A percentile compares a stretch with the other conserved stretches of the same genome.
These are phyloP conservation scores for Fusarium praegraminearum DNA, from an alignment of 2,329 filamentous ascomycete species.

Conservation along the genomic window DNA sequence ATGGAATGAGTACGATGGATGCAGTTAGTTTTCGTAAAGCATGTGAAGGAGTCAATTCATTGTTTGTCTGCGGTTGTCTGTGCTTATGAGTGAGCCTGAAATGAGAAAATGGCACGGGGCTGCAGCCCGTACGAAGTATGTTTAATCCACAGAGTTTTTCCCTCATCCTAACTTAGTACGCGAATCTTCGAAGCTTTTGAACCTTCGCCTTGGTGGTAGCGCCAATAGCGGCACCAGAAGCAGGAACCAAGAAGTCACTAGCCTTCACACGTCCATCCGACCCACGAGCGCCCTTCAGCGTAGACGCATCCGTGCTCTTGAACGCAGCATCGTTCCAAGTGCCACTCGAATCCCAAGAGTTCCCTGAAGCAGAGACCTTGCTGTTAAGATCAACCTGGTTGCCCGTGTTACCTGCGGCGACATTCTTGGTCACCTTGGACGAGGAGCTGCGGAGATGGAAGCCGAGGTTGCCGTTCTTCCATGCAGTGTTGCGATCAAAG, in stretches of 20 bases:
- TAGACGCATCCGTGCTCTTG: slow-evolving; percentile 51
- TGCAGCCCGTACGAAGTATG: background rate
- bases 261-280: slow-evolving; percentile 55
- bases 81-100: background rate
- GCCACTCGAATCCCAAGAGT: slow-evolving; percentile 57
- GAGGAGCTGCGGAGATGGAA: slow-evolving; percentile 43
- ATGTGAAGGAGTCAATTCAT: slow-evolving; percentile 8
- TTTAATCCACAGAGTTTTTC: background rate
- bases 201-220: slow-evolving; percentile 39
- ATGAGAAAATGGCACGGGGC: background rate
- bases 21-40: slow-evolving; percentile 5
- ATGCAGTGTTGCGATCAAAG: slow-evolving; percentile 59
- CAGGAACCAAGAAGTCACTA: slow-evolving; percentile 58
- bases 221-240: slow-evolving; percentile 45
- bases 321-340: slow-evolving; percentile 55
- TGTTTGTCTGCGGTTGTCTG: background rate
- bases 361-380: slow-evolving; percentile 50
- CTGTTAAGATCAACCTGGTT: slow-evolving; percentile 27
- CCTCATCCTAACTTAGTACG: too few species aligned
- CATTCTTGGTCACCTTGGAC: slow-evolving; percentile 54
- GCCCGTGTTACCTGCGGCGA: slow-evolving; percentile 50
- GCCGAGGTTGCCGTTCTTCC: slow-evolving; percentile 55
- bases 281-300: slow-evolving; percentile 54
- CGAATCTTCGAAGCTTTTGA: background rate
- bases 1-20: background rate